Percentiles rank a stretch among this genome's conserved stretches.
Conservation (phyloP, 352 stramenopile genomes). For the Globisporangium lucens region DNA sequence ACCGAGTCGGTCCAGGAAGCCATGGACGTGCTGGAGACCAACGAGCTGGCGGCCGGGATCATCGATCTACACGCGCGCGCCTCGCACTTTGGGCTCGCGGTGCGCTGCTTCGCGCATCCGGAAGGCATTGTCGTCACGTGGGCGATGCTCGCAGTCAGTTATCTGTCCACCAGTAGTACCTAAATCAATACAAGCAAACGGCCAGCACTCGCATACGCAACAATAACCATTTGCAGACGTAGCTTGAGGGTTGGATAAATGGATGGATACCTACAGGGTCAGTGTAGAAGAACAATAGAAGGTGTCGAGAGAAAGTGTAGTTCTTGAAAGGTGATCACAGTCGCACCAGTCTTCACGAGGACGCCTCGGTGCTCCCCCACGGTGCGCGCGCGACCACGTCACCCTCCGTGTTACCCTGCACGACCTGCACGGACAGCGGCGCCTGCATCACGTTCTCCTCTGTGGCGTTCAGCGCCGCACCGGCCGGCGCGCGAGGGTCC, state of each 20-base stretch:
- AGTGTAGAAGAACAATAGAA: conserved; percentile 4
- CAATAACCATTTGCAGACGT: neutral
- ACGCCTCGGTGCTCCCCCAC: conserved; percentile 33
- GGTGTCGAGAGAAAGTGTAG: neutral
- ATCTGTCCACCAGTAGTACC: conserved; percentile 27
- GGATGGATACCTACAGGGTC: conserved; percentile 4
- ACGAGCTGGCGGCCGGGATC: conserved; percentile 54
- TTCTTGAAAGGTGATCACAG: neutral
- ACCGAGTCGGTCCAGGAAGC: conserved; percentile 30
- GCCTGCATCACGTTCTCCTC: neutral
- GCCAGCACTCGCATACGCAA: neutral
- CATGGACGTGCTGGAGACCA: conserved; percentile 36
- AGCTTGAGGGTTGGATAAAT: neutral
- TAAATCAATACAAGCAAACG: neutral
- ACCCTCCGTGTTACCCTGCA: conserved; percentile 21
- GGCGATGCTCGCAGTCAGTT: conserved; percentile 84
- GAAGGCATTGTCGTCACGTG: conserved; percentile 66
- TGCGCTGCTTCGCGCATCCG: conserved; percentile 77
- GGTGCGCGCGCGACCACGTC: conserved; percentile 47
- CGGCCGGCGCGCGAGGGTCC: conserved; percentile 39
- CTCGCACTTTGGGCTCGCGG: conserved; percentile 67
- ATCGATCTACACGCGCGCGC: conserved; percentile 54
- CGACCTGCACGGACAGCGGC: conserved; percentile 22
- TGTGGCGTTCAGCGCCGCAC: no score
- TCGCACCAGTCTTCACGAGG: conserved; percentile 6